Conservation (phyloP, 805 yeast species). For the Suhomyces prunicola region DNA sequence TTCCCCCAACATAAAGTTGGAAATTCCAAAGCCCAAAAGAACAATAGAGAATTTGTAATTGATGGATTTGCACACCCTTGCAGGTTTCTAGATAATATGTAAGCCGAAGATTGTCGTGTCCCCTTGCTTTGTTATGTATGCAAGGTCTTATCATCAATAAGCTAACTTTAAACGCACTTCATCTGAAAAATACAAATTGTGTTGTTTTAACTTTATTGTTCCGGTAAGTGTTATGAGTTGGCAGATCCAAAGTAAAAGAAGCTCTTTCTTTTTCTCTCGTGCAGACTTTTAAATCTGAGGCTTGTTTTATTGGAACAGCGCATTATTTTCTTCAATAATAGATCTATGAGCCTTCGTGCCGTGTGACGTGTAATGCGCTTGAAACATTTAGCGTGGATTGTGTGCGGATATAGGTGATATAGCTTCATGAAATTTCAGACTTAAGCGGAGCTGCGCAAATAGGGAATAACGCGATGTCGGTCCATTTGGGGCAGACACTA, state of each 20-base stretch:
- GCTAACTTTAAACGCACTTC: neutral
- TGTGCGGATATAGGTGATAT: constrained; percentile 1
- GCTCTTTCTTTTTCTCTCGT: neutral
- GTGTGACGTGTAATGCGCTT: neutral
- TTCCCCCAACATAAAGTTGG: neutral
- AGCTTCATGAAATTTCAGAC: neutral
- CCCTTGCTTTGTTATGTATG: neutral
- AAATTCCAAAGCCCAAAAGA: neutral
- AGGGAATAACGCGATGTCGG: neutral
- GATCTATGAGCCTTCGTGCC: neutral
- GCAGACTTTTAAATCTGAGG: neutral
- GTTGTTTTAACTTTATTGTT: neutral
- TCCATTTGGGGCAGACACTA: neutral
- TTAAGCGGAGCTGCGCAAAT: neutral
- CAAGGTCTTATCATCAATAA: neutral
- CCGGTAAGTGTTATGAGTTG: neutral
- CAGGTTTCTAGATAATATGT: neutral
- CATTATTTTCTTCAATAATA: neutral
- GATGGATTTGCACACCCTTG: neutral
- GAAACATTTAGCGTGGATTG: neutral
- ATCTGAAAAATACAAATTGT: neutral
- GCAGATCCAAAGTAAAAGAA: neutral
- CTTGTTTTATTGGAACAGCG: neutral
- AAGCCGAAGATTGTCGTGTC: neutral
- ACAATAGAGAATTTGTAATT: neutral